Evolutionary conservation across 2,329 filamentous ascomycete species (phyloP).

Genomic region (Helotiales sp.): DNA sequence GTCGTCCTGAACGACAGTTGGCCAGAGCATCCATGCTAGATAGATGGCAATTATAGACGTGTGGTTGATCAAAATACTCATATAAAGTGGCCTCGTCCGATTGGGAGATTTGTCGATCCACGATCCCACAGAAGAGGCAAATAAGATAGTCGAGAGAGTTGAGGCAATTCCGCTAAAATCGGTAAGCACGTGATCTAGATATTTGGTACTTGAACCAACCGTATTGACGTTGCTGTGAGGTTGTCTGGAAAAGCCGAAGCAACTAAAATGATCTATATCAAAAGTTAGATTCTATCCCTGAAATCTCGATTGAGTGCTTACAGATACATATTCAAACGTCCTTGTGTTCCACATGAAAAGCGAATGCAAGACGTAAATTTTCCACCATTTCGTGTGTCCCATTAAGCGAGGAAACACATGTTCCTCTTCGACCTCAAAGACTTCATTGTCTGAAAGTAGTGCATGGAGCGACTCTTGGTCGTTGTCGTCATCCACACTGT

Average conservation of each 20-base stretch:
- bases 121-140: slow-evolving; percentile 46
- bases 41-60: slow-evolving; percentile 43
- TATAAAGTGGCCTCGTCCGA: slow-evolving; percentile 45
- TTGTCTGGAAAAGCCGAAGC: slow-evolving; percentile 51
- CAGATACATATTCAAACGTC: slow-evolving; percentile 59
- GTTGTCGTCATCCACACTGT: neutral
- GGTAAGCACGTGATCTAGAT: slow-evolving; percentile 23
- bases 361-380: slow-evolving; percentile 56
- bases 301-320: slow-evolving; percentile 33
- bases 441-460: neutral
- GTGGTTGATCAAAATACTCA: slow-evolving; percentile 46
- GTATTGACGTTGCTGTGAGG: slow-evolving; percentile 45
- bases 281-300: neutral
- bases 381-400: slow-evolving; percentile 34
- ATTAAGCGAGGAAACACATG: neutral
- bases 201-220: slow-evolving; percentile 35
- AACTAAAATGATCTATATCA: slow-evolving; percentile 49
- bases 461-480: slow-evolving; percentile 2
- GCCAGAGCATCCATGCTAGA: slow-evolving; percentile 46
- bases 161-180: slow-evolving; percentile 39
- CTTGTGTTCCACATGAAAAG: slow-evolving; percentile 61
- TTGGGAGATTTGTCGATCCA: slow-evolving; percentile 48
- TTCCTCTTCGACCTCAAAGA: neutral
- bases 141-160: slow-evolving; percentile 45
- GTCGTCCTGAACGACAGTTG: slow-evolving; percentile 39